A percentile compares a stretch with the other conserved stretches of the same genome.
Conservation (phyloP, 805 yeast species). For the Monosporozyma unispora region DNA sequence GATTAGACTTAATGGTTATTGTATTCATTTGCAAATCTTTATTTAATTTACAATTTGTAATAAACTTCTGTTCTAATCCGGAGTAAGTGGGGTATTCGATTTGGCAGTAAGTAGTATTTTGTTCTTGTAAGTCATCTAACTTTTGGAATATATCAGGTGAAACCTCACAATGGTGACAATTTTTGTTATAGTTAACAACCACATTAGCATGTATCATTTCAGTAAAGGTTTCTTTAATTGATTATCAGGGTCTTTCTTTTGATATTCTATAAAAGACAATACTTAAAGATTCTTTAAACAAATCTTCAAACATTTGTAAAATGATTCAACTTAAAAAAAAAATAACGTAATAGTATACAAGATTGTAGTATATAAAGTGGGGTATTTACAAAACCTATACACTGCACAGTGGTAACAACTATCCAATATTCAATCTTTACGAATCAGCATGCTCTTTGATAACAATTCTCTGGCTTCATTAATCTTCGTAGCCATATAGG, state of each 20-base stretch:
- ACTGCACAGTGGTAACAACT: no score
- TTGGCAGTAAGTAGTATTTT: not conserved
- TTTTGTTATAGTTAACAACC: slow-evolving; percentile 2
- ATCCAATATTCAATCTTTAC: slow-evolving; percentile 8
- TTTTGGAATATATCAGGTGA: slow-evolving; percentile 7
- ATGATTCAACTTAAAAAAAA: not conserved
- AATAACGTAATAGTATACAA: not conserved
- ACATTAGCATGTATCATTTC: not conserved
- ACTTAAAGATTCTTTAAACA: not conserved
- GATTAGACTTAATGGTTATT: not conserved
- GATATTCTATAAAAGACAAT: not conserved
- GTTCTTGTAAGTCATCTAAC: not conserved
- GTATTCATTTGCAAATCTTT: not conserved
- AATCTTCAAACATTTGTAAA: not conserved
- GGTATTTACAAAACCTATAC: no score
- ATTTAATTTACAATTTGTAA: not conserved
- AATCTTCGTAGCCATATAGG: slow-evolving; percentile 80
- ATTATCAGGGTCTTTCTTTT: not conserved
- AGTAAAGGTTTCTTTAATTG: not conserved
- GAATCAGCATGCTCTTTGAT: slow-evolving; percentile 18
- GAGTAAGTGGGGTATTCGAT: not conserved
- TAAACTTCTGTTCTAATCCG: not conserved
- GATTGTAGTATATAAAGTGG: not conserved
- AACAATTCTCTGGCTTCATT: slow-evolving; percentile 85
- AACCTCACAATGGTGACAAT: slow-evolving; percentile 5